Conservation (phyloP, 495 filamentous ascomycete genomes). For the Aspergillus carlsbadensis region DNA sequence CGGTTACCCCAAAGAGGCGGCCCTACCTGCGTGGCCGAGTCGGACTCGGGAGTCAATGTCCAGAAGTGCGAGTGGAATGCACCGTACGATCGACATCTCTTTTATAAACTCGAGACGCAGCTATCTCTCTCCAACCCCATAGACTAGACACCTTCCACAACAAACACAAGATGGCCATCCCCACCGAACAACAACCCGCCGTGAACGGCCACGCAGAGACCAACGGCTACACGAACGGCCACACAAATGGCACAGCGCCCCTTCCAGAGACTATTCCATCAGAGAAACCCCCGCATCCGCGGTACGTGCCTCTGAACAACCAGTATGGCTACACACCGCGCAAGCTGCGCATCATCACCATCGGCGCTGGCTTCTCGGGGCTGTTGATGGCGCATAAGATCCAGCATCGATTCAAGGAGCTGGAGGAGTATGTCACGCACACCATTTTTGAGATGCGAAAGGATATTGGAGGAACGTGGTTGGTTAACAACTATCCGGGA, state of each 20-base stretch:
- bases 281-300: background rate
- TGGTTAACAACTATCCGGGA: slow-evolving; percentile 54
- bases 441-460: slow-evolving; percentile 50
- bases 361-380: slow-evolving; percentile 54
- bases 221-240: background rate
- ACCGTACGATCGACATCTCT: slow-evolving; percentile 1
- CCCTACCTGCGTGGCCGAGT: background rate
- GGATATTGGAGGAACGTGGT: slow-evolving; percentile 50
- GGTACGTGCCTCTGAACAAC: slow-evolving; percentile 4
- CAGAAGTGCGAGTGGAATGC: background rate
- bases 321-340: slow-evolving; percentile 21
- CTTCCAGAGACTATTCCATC: background rate
- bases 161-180: slow-evolving; percentile 5
- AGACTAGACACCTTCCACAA: too few species aligned
- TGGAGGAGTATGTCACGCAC: slow-evolving; percentile 44
- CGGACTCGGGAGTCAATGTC: background rate
- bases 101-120: background rate
- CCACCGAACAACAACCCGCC: background rate
- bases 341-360: slow-evolving; percentile 36
- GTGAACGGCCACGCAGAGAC: background rate
- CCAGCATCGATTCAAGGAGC: slow-evolving; percentile 28
- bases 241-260: background rate
- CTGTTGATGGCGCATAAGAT: slow-evolving; percentile 43
- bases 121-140: background rate
- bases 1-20: background rate